Evolutionary conservation across 495 filamentous ascomycete genomes (phyloP).

Genomic region (Podospora didyma): DNA sequence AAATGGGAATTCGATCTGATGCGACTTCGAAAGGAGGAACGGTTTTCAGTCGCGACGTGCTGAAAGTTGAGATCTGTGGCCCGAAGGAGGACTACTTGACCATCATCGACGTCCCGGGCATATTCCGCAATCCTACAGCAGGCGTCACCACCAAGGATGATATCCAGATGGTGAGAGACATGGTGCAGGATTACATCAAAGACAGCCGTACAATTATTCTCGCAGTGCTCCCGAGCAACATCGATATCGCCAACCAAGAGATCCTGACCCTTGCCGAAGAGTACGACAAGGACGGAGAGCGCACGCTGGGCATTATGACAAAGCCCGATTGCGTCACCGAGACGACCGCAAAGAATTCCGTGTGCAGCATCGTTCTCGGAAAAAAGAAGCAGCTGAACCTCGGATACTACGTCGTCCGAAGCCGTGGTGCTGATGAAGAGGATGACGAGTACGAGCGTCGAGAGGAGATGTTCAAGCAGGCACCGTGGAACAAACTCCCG

Average conservation of each 20-base stretch:
- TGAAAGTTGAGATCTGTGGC: conserved; percentile 54
- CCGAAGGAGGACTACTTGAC: conserved; percentile 53
- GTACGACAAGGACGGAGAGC: conserved; percentile 42
- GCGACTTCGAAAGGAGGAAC: conserved; percentile 10
- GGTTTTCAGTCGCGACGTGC: conserved; percentile 49
- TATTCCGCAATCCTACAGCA: conserved; percentile 52
- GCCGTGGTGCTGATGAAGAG: conserved; percentile 42
- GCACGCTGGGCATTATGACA: conserved; percentile 58
- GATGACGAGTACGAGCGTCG: conserved; percentile 12
- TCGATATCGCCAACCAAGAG: conserved; percentile 61
- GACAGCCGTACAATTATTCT: conserved; percentile 54
- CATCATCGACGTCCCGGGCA: conserved; percentile 61
- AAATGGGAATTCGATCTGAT: conserved; percentile 32
- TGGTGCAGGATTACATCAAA: conserved; percentile 50
- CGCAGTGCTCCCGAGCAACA: conserved; percentile 53
- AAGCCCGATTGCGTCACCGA: conserved; percentile 58
- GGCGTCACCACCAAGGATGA: conserved; percentile 46
- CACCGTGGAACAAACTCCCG: conserved; percentile 41
- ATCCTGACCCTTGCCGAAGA: conserved; percentile 53
- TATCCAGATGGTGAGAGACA: conserved; percentile 40
- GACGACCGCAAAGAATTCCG: conserved; percentile 35
- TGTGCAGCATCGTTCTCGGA: conserved; percentile 43
- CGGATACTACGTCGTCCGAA: conserved; percentile 56
- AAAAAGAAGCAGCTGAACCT: conserved; percentile 40
- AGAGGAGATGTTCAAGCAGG: conserved; percentile 27